phyloP scores from a whole-genome alignment of 1,284 basidiomycete genomes.

The Boletus albobrunnescens region DNA sequence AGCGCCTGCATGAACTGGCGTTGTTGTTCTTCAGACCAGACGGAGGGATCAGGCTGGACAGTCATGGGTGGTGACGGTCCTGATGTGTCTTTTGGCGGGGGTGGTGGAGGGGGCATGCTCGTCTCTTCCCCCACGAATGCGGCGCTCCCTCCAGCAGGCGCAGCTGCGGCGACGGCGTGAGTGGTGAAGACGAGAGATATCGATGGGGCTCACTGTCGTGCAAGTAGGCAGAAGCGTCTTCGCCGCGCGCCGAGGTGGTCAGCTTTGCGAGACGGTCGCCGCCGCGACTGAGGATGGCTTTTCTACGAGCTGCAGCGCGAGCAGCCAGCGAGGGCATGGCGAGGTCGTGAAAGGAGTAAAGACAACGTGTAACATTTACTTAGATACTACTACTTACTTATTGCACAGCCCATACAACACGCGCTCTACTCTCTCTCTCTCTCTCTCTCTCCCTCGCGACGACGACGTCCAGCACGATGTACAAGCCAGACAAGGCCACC shows the following conservation, averaged over 20 bases:
- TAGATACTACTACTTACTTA: too few species aligned
- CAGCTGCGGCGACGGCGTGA: conserved; percentile 10
- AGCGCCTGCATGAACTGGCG: conserved; percentile 61
- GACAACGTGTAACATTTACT: conserved; percentile 15
- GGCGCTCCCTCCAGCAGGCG: conserved; percentile 40
- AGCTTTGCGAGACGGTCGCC: conserved; percentile 70
- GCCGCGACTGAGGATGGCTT: conserved; percentile 67
- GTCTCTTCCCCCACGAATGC: conserved; percentile 62
- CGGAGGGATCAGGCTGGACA: conserved; percentile 45
- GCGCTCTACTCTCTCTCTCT: too few species aligned
- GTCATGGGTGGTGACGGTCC: conserved; percentile 28
- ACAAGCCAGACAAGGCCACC: conserved; percentile 77
- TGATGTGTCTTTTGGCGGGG: conserved; percentile 34
- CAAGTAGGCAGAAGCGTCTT: conserved; percentile 58
- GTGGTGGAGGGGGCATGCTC: conserved; percentile 43
- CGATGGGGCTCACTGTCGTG: conserved; percentile 45
- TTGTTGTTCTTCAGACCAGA: conserved; percentile 65
- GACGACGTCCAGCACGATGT: conserved; percentile 44
- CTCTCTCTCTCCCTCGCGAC: too few species aligned
- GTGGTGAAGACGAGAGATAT: not conserved
- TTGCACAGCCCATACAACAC: not conserved
- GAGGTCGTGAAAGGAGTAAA: conserved; percentile 6
- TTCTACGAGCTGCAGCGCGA: conserved; percentile 68
- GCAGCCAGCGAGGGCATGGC: conserved; percentile 43
- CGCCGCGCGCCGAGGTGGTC: conserved; percentile 69